Base-by-base conservation (phyloP, 129 eudicot species). In the Escallonia rubra region DNA sequence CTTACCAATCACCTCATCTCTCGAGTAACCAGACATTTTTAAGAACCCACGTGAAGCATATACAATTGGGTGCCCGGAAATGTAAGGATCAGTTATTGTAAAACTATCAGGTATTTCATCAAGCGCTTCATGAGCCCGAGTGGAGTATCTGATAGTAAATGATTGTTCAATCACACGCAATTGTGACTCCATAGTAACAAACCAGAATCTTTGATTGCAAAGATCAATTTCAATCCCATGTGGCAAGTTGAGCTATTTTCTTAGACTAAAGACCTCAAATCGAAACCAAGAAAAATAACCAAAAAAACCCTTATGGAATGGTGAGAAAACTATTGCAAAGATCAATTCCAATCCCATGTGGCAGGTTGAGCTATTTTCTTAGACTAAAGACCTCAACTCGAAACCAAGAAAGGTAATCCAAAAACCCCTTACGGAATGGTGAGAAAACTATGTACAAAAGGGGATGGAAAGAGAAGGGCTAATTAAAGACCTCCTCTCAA, bases 11-110 rank as follows among this genome's bases (percentile, higher is more conserved):
- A 91, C 97, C 65, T 91, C 97, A 39, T 87, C 76, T 61, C 61
- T 74, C 4, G 90, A 78, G 72, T 91, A 91, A 50, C 97, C 97
- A 15, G 76, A 83, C 82, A 79, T 79, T 77, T 87, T 81, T 86
- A 91, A 76, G 78, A 87, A 85, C 60, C 87, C 96, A 57, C 57
- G 73, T 3, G 96, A 87, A 43, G 87, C 96, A 73, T 82, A 91
- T 14, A 91, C 96, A 72, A 91, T 87, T 0, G 97, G 97, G 78
- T 91, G 96, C 61, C 97, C 97, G 41, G 79, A 75, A 62, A 91
- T 77, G 14, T 69, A 74, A 57, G 97, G 97, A 81, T 91, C 96
- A 48, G 97, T 83, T 70, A 91, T 85, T 41, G 87, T 79, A 69
- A 91, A 91, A 68, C 89, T 76, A 55, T 87, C 86, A 45, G 87